phyloP scores from a whole-genome alignment of 306 rosid species.

The Psophocarpus tetragonolobus region DNA sequence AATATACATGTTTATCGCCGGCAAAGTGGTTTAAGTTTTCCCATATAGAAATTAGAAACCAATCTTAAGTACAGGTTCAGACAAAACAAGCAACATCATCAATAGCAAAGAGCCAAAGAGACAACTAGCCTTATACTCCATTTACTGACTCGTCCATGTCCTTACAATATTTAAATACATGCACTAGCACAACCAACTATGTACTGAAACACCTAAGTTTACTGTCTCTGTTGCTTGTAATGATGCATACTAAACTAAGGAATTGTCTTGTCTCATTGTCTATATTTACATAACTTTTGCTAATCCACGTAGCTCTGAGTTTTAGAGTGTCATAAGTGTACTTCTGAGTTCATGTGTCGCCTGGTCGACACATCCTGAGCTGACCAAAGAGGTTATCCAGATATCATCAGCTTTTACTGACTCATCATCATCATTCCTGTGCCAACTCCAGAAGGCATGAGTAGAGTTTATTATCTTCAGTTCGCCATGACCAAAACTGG shows the following conservation, averaged over 20 bases:
- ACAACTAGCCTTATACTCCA: neutral
- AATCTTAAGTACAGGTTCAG: conserved; percentile 4
- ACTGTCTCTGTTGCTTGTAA: conserved; percentile 2
- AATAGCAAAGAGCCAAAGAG: neutral
- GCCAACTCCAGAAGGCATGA: conserved; percentile 97
- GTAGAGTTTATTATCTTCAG: conserved; percentile 72
- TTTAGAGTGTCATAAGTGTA: conserved; percentile 48
- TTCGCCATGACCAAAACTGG: conserved; percentile 96
- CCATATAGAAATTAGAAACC: neutral
- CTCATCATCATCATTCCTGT: conserved; percentile 90
- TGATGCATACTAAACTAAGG: neutral
- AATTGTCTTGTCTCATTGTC: conserved; percentile 3
- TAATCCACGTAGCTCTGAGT: neutral
- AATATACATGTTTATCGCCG: neutral
- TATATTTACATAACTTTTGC: neutral
- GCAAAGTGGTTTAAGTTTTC: neutral
- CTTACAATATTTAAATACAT: conserved; percentile 18
- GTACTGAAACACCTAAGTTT: conserved; percentile 9
- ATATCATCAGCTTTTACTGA: conserved; percentile 81
- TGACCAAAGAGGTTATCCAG: conserved; percentile 79
- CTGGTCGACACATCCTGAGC: conserved; percentile 65
- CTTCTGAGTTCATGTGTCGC: conserved; percentile 50
- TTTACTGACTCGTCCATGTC: neutral
- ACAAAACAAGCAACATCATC: conserved; percentile 18
- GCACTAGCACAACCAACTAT: conserved; percentile 1